Percentiles rank a stretch among this genome's conserved stretches.
Conservation (phyloP, 2,329 filamentous ascomycete genomes). For the Piedraia hortae region DNA sequence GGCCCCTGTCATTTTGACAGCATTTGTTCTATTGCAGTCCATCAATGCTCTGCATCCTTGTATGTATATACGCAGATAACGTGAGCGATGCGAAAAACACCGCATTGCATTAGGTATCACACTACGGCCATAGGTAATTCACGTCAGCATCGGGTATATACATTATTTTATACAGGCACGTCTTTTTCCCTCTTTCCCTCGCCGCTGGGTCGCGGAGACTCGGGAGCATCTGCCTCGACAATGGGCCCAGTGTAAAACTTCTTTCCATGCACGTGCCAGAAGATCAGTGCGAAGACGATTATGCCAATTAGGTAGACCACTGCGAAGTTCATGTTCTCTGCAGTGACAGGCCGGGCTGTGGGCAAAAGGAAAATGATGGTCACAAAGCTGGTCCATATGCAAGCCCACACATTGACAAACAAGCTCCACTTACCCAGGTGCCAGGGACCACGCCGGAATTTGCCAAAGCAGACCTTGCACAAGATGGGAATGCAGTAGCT, state of each 20-base stretch:
- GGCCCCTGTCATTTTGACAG: too few species aligned
- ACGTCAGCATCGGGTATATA: too few species aligned
- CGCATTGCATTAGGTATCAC: too few species aligned
- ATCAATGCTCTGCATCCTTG: too few species aligned
- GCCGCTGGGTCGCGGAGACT: conserved; percentile 4
- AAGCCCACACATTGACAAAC: conserved; percentile 22
- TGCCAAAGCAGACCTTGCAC: conserved; percentile 23
- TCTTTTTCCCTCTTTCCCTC: conserved; percentile 3
- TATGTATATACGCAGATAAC: too few species aligned
- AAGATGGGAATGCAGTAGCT: conserved; percentile 28
- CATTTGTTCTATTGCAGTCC: too few species aligned
- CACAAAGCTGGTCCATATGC: conserved; percentile 25
- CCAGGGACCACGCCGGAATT: conserved; percentile 26
- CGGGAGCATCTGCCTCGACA: conserved; percentile 10
- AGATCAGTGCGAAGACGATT: conserved; percentile 16
- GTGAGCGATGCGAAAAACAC: too few species aligned
- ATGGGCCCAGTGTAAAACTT: conserved; percentile 23
- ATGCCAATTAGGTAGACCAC: conserved; percentile 22
- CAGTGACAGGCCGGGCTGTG: conserved; percentile 19
- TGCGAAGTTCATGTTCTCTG: conserved; percentile 28
- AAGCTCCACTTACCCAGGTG: conserved; percentile 19
- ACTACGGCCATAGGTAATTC: too few species aligned
- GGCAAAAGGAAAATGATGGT: conserved; percentile 27
- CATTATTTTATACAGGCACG: too few species aligned
- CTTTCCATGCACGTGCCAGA: conserved; percentile 21